phyloP scores from a whole-genome alignment of 1,284 basidiomycete species.

The Moesziomyces antarcticus region DNA sequence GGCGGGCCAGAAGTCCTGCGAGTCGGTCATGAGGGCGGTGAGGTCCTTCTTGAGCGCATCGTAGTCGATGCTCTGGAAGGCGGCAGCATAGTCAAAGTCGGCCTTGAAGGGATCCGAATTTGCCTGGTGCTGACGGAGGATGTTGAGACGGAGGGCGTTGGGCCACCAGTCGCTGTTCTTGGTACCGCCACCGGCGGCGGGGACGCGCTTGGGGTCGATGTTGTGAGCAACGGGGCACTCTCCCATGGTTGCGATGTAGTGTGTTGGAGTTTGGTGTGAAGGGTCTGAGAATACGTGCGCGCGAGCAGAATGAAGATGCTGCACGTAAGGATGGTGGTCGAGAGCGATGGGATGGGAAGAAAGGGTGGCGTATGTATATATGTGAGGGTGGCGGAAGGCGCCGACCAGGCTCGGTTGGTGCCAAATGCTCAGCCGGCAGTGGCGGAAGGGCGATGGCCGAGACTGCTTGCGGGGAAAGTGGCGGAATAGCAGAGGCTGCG shows the following conservation, averaged over 20 bases:
- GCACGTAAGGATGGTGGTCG: neutral
- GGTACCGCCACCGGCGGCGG: conserved; percentile 30
- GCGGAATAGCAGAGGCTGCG: neutral
- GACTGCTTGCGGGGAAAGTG: neutral
- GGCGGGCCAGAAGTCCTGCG: conserved; percentile 46
- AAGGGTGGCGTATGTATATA: neutral
- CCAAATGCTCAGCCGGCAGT: neutral
- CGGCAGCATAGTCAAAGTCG: conserved; percentile 35
- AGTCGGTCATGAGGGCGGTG: conserved; percentile 33
- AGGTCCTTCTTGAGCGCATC: conserved; percentile 45
- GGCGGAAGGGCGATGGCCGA: neutral
- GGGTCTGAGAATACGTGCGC: too few species aligned
- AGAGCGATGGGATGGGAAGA: neutral
- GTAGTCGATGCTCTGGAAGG: conserved; percentile 44
- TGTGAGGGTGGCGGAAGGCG: neutral
- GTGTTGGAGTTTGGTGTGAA: too few species aligned
- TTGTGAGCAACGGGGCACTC: conserved; percentile 43
- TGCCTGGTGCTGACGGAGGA: conserved; percentile 41
- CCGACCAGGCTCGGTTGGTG: neutral
- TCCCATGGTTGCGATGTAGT: conserved; percentile 15
- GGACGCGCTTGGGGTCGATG: conserved; percentile 35
- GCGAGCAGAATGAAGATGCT: neutral
- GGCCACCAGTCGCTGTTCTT: conserved; percentile 46
- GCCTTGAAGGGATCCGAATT: conserved; percentile 32
- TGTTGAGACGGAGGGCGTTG: conserved; percentile 33